These are phyloP conservation scores for Tilletia setariae DNA, from an alignment of 1,284 basidiomycete genomes.

Conservation along the genomic window DNA sequence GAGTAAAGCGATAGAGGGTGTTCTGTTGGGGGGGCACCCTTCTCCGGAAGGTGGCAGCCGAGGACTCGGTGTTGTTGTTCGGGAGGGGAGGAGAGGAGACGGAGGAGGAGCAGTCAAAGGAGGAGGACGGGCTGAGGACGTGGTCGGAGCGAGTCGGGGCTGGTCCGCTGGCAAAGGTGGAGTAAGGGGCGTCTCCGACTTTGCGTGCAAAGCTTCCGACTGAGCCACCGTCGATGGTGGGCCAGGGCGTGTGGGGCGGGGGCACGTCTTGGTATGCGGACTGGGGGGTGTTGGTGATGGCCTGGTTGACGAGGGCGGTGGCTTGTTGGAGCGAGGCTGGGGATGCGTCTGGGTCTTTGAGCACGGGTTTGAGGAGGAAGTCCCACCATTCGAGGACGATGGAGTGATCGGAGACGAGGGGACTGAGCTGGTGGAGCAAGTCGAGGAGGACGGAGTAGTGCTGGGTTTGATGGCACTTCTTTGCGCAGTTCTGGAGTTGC, in stretches of 20 bases:
- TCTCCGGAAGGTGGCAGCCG: neutral
- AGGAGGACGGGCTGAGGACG: neutral
- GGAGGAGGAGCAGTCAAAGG: constrained; percentile 14
- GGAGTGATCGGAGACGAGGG: constrained; percentile 29
- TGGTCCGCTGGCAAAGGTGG: constrained; percentile 28
- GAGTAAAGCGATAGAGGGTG: constrained; percentile 36
- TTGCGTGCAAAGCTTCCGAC: constrained; percentile 14
- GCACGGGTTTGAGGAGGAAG: constrained; percentile 40
- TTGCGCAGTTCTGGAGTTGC: neutral
- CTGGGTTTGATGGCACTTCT: neutral
- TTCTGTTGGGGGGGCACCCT: constrained; percentile 12
- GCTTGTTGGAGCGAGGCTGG: constrained; percentile 34
- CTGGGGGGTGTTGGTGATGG: constrained; percentile 37
- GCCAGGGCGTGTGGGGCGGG: constrained; percentile 22
- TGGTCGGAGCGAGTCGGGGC: constrained; percentile 18
- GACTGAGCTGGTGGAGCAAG: constrained; percentile 32
- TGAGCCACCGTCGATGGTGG: neutral
- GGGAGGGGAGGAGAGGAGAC: constrained; percentile 1
- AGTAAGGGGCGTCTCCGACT: constrained; percentile 33
- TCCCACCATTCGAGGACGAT: constrained; percentile 50
- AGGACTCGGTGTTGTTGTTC: neutral
- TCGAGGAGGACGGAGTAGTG: constrained; percentile 30
- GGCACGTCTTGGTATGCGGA: constrained; percentile 42
- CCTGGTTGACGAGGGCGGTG: constrained; percentile 35
- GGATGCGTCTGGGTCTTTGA: constrained; percentile 33